These are phyloP conservation scores for Aspergillus tamarii DNA, from an alignment of 2,329 filamentous ascomycete species.

Conservation along the genomic window DNA sequence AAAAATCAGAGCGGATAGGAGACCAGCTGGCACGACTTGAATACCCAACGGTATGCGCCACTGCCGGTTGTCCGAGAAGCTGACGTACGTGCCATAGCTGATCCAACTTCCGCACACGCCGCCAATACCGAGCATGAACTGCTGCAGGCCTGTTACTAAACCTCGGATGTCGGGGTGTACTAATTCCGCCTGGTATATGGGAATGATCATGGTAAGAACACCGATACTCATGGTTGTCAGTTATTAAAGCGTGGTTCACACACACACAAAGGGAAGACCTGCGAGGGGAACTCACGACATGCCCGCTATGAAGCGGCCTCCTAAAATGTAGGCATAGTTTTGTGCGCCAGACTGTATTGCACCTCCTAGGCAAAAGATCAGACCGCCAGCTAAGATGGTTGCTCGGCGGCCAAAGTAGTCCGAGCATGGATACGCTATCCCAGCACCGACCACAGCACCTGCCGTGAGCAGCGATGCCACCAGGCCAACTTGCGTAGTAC, in stretches of 20 bases:
- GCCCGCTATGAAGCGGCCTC: too few relatives aligned
- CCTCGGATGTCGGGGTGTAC: not conserved
- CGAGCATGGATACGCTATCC: too few relatives aligned
- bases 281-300: too few relatives aligned
- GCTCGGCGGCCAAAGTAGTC: not conserved
- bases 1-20: not conserved
- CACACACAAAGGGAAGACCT: too few relatives aligned
- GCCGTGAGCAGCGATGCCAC: not conserved
- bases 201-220: not conserved
- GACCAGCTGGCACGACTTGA: not conserved
- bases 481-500: not conserved
- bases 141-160: not conserved
- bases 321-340: too few relatives aligned
- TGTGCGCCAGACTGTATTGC: not conserved
- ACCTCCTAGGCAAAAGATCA: not conserved
- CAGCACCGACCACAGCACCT: not conserved
- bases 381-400: not conserved
- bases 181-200: not conserved
- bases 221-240: not conserved
- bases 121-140: not conserved
- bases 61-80: not conserved
- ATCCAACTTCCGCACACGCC: not conserved
- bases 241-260: not conserved
- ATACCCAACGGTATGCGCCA: not conserved
- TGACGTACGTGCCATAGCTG: not conserved